phyloP scores from a whole-genome alignment of 2,329 filamentous ascomycete species.

The Botrytis pseudocinerea region DNA sequence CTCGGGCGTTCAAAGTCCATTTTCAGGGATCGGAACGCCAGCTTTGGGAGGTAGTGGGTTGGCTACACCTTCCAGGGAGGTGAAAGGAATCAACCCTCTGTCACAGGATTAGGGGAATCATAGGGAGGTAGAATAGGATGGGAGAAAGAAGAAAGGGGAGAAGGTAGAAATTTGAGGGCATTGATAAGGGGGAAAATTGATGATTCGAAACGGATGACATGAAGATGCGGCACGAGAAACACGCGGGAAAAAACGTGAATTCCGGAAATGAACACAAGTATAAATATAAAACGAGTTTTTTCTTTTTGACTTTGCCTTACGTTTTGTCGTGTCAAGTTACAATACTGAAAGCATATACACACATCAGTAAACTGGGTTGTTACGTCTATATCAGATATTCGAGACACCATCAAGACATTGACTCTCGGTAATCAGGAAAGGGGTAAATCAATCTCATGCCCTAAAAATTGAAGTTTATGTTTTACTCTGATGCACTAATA shows the following conservation, averaged over 20 bases:
- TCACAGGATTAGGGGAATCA: background rate
- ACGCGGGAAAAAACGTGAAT: background rate
- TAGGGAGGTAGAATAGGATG: background rate
- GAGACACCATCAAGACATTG: background rate
- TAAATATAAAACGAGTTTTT: background rate
- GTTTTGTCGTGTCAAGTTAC: background rate
- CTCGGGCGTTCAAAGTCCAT: constrained; percentile 45
- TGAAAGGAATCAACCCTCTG: constrained; percentile 2
- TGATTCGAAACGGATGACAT: background rate
- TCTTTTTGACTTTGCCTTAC: background rate
- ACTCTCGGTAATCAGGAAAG: background rate
- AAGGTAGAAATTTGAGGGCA: background rate
- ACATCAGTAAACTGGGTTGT: background rate
- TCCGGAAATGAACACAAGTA: background rate
- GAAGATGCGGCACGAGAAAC: background rate
- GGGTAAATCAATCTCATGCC: background rate
- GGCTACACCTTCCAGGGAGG: background rate
- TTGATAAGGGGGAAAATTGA: background rate
- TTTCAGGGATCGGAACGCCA: constrained; percentile 34
- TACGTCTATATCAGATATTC: background rate
- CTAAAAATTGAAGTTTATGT: background rate
- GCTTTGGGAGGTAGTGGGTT: constrained; percentile 11
- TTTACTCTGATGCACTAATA: background rate
- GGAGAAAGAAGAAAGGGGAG: background rate
- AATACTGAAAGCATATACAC: background rate